These are phyloP conservation scores for Litsea cubeba DNA, from an alignment of 164 flowering plant genomes.

Conservation along the genomic window DNA sequence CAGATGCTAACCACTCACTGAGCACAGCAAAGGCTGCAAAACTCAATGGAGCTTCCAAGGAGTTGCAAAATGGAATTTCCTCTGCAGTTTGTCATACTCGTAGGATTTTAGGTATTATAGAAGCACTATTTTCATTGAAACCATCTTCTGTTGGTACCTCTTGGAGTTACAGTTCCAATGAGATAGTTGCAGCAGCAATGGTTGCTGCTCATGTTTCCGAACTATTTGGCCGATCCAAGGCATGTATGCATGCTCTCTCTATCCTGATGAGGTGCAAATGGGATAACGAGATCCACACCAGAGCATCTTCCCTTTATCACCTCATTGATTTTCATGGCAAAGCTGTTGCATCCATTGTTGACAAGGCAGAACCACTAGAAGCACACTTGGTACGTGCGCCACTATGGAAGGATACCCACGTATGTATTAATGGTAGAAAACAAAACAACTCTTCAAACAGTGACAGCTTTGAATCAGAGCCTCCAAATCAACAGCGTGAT, in stretches of 20 bases:
- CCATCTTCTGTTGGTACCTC: slow-evolving; percentile 90
- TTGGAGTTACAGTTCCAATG: slow-evolving; percentile 93
- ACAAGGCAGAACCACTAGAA: slow-evolving; percentile 86
- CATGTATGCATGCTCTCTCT: slow-evolving; percentile 86
- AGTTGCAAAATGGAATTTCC: slow-evolving; percentile 46
- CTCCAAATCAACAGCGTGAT: slow-evolving; percentile 15
- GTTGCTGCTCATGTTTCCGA: slow-evolving; percentile 98
- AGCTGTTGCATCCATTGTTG: slow-evolving; percentile 84
- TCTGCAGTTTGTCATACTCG: slow-evolving; percentile 77
- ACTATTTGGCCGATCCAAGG: slow-evolving; percentile 78
- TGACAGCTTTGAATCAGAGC: slow-evolving; percentile 29
- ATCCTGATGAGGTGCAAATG: slow-evolving; percentile 79
- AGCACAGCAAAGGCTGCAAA: slow-evolving; percentile 38
- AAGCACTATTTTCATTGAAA: slow-evolving; percentile 80
- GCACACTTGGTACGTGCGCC: slow-evolving; percentile 58
- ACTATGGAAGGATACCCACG: slow-evolving; percentile 39
- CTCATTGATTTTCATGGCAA: slow-evolving; percentile 87
- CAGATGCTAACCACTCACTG: slow-evolving; percentile 21
- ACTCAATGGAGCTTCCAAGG: slow-evolving; percentile 45
- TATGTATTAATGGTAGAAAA: slow-evolving; percentile 30
- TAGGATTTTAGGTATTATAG: slow-evolving; percentile 76
- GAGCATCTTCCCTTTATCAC: slow-evolving; percentile 85
- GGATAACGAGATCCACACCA: slow-evolving; percentile 67
- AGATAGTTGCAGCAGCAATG: slow-evolving; percentile 97
- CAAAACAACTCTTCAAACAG: slow-evolving; percentile 23